Base-by-base conservation (phyloP, 306 rosid species). In the Arachis stenosperma region DNA sequence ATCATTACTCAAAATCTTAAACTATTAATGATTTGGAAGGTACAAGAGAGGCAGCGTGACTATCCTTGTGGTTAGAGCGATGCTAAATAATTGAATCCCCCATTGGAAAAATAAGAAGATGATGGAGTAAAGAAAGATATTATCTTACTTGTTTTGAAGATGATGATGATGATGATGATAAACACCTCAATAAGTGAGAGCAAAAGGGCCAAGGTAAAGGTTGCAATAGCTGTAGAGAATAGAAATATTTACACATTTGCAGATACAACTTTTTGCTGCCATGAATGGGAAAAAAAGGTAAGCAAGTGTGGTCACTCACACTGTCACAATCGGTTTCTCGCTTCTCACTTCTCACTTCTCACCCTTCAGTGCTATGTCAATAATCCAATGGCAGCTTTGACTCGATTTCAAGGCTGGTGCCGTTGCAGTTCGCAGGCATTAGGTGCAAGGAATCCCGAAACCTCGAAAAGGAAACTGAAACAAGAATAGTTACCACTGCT, bases 361-460 rank as follows among this genome's bases (percentile, higher is more conserved):
- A 66, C 55, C 61, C 22, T 65, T 65, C 67, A 63, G 13, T 83
- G 80, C 80, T 71, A 77, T 74, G 77, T 82, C 82, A 78, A 71
- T 81, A 76, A 75, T 81, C 81, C 27, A 63, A 75, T 78, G 69
- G 73, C 86, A 76, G 83, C 84, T 82, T 80, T 82, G 86, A 78
- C 84, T 70, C 37, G 56, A 68, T 68, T 60, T 85, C 77, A 75
- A 82, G 79, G 79, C 79, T 59, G 74, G 74, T 70, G n/a, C 46
- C 48, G 39, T 67, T 54, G 75, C 78, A n/a, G 66, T 33, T 33
- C 37, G 4, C 37, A 33, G 37, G 37, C 37, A 33, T 33, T 33
- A 33, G 37, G 37, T 33, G 62, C 70, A 70, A 36, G 77, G 82
- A 84, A 79, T 79, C 81, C 78, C 70, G 7, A 65, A 75, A 69